Base-by-base conservation (phyloP, 306 rosid species). In the Begonia peltatifolia region DNA sequence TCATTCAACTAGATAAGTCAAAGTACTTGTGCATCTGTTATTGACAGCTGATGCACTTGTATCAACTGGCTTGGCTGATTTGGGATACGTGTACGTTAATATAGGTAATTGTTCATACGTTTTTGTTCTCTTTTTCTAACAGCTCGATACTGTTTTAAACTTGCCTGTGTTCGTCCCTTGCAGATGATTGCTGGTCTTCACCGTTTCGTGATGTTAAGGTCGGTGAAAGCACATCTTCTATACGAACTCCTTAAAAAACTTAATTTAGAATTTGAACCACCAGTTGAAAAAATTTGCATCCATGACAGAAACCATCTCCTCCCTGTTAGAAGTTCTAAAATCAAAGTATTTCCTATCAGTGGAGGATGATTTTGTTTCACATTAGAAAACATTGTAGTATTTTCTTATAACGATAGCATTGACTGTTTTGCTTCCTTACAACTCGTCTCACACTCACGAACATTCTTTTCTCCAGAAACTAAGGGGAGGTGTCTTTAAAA, bases 111-210 rank as follows among this genome's bases (percentile, higher is more conserved):
- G 12, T 58, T 49, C 20, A 16, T 52, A 20, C 14, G 42, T 49
- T 51, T 41, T 23, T 54, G 20, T 51, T 50, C 11, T 15, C n/a
- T 58, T 68, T 48, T 30, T 30, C 38, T 30, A 30, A 61, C 46
- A 35, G 64, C 54, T 59, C 10, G 60, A 54, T 47, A 48, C 55
- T 14, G 9, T 53, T 74, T 63, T 65, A 52, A 59, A 11, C 38
- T 30, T 30, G 8, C 38, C 38, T 30, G 0, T 30, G 38, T 7
- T 30, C 9, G 3, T 30, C 38, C 38, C 1, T 30, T 65, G 84
- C 83, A 90, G 99, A 90, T 80, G 99, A 90, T 73, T 90, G 99
- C 78, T 90, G 99, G 99, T 78, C 79, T 12, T 64, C 11, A 42
- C 46, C 50, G 16, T 56, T 50, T 59, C 12, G 38, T 7, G 38